phyloP scores from a whole-genome alignment of 2,329 filamentous ascomycete species.

The Fusarium dlaminii region DNA sequence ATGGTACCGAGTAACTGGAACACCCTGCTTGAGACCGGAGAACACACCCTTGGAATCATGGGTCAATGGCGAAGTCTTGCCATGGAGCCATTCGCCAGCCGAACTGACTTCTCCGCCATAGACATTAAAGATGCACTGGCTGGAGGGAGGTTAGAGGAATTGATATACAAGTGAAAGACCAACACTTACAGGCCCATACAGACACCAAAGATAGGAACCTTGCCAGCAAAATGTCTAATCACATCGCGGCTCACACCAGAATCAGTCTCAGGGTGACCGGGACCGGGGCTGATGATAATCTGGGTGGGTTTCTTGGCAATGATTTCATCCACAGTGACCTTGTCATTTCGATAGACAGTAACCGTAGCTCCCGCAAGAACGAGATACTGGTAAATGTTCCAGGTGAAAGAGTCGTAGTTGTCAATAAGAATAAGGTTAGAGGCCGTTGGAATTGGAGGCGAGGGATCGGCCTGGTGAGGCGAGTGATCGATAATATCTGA shows the following conservation, averaged over 20 bases:
- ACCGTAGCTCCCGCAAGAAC: slow-evolving; percentile 94
- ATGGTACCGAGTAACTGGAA: slow-evolving; percentile 95
- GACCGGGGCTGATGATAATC: slow-evolving; percentile 92
- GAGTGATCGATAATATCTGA: slow-evolving; percentile 78
- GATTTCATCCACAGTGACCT: slow-evolving; percentile 85
- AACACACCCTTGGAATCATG: slow-evolving; percentile 97
- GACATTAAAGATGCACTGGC: slow-evolving; percentile 94
- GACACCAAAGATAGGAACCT: slow-evolving; percentile 95
- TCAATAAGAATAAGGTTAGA: slow-evolving; percentile 95
- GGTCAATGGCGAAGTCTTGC: slow-evolving; percentile 90
- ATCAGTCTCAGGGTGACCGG: slow-evolving; percentile 90
- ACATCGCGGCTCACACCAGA: slow-evolving; percentile 93
- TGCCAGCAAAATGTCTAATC: slow-evolving; percentile 90
- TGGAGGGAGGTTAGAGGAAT: slow-evolving; percentile 44
- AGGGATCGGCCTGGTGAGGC: slow-evolving; percentile 81
- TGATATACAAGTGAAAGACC: not conserved
- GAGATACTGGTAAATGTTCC: slow-evolving; percentile 99
- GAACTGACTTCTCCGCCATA: slow-evolving; percentile 92
- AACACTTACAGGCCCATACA: slow-evolving; percentile 90
- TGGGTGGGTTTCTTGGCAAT: slow-evolving; percentile 88
- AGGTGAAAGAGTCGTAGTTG: slow-evolving; percentile 99
- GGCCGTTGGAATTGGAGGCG: slow-evolving; percentile 77
- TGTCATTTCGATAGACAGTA: slow-evolving; percentile 90
- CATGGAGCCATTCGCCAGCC: slow-evolving; percentile 95
- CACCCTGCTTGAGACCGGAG: slow-evolving; percentile 76